Conservation (phyloP, 2,329 filamentous ascomycete genomes). For the Aspergillus neotritici region DNA sequence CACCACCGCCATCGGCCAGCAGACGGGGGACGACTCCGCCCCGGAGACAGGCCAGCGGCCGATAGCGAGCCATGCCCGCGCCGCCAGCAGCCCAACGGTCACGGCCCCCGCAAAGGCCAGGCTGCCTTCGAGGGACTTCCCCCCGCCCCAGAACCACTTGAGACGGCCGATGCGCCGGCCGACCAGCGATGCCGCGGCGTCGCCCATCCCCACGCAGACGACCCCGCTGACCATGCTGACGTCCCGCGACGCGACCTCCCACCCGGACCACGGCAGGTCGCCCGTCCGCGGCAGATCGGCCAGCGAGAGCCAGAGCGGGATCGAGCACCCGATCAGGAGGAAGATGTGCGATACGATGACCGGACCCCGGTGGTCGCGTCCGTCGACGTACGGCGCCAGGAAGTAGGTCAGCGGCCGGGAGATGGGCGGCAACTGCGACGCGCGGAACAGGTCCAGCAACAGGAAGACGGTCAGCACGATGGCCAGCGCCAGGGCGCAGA, state of each 20-base stretch:
- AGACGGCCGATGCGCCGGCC: constrained; percentile 76
- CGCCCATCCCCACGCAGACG: constrained; percentile 89
- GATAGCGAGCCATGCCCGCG: constrained; percentile 66
- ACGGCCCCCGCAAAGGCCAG: constrained; percentile 78
- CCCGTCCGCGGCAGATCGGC: constrained; percentile 60
- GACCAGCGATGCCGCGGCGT: constrained; percentile 85
- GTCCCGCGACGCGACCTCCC: constrained; percentile 69
- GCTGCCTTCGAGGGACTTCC: constrained; percentile 86
- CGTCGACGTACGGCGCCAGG: constrained; percentile 88
- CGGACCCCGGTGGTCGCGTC: constrained; percentile 83
- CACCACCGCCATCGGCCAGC: constrained; percentile 31
- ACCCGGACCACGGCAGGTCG: constrained; percentile 56
- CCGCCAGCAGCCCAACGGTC: constrained; percentile 63
- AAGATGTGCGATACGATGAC: constrained; percentile 97
- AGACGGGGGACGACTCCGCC: constrained; percentile 13
- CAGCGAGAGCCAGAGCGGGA: constrained; percentile 85
- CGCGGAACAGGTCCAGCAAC: constrained; percentile 80
- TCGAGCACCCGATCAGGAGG: constrained; percentile 86
- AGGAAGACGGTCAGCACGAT: constrained; percentile 79
- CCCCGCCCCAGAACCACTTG: constrained; percentile 96
- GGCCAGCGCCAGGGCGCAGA: constrained; percentile 70
- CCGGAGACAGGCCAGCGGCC: constrained; percentile 59
- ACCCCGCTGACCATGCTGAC: constrained; percentile 89
- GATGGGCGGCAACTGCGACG: constrained; percentile 83
- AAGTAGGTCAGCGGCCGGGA: constrained; percentile 81